Base-by-base conservation (phyloP, 352 stramenopile genomes). In the Globisporangium mamillatum region DNA sequence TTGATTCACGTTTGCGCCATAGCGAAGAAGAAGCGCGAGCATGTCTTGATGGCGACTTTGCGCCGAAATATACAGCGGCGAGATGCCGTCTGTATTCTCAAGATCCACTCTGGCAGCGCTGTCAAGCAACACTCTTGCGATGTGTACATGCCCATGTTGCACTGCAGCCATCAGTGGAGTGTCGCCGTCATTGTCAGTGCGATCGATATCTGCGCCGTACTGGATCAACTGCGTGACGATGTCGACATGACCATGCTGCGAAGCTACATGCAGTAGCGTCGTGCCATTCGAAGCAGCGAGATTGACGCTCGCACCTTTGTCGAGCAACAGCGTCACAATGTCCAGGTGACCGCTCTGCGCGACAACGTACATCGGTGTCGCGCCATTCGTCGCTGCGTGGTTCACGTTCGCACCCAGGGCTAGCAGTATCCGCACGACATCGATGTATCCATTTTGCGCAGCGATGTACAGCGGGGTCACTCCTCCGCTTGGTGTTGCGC, bases 141-240 rank as follows among this genome's bases (percentile, higher is more conserved):
- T n/a, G 18, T 22, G 46, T 20, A 50, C n/a, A 20, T 59, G 60
- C 1, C 60, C 60, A n/a, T 66, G 24, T 4, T 48, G 46, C 4
- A n/a, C 44, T n/a, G 60, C 60, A 50, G 32, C 60, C 60, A 66
- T 25, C 46, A 66, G n/a, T 6, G 60, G 46, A n/a, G 60, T 36
- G 46, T 66, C 46, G 9, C 60, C 60, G 24, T 66, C 46, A 10
- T 57, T 25, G 46, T 66, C 60, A 7, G 20, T 9, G 14, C 29
- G 16, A 34, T 66, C 46, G 0, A 66, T 6, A 8, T 38, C 27
- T n/a, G 60, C 60, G 16, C 44, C 27, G 16, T n/a, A 9, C 60
- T 66, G 46, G 3, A 59, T 22, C 60, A 66, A 41, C 1, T 16
- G 27, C 46, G 50, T 34, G 27, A 50, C 46, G 32, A 66, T 44